Conservation (phyloP, 306 rosid species). For the Cicer cuneatum region DNA sequence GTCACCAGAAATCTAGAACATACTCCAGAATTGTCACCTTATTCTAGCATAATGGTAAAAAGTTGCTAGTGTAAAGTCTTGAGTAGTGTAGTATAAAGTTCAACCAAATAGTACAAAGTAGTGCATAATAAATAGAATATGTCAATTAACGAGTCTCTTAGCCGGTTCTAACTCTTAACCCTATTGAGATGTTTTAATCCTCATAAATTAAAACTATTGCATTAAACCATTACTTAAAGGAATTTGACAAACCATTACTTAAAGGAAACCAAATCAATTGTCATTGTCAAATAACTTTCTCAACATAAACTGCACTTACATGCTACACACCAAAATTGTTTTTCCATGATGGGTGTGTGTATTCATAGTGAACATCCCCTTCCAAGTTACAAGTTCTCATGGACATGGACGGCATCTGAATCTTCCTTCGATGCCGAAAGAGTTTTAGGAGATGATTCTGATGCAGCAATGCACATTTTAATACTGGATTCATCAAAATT, state of each 20-base stretch:
- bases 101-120: background rate
- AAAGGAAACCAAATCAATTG: slow-evolving; percentile 14
- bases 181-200: background rate
- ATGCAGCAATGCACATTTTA: slow-evolving; percentile 54
- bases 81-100: background rate
- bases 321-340: background rate
- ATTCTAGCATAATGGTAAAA: background rate
- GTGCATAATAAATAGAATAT: background rate
- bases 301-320: slow-evolving; percentile 2
- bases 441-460: slow-evolving; percentile 48
- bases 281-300: slow-evolving; percentile 19
- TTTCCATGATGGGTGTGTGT: background rate
- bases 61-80: too few species aligned
- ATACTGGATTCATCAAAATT: slow-evolving; percentile 60
- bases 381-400: slow-evolving; percentile 12
- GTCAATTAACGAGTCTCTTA: background rate
- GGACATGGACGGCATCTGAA: slow-evolving; percentile 12
- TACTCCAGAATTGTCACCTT: background rate
- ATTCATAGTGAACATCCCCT: slow-evolving; percentile 12
- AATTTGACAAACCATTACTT: background rate
- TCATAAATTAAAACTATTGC: background rate
- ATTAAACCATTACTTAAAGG: too few species aligned
- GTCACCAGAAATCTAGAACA: background rate
- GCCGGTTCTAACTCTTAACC: slow-evolving; percentile 1
- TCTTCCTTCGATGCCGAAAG: slow-evolving; percentile 51